These are phyloP conservation scores for Dispira simplex DNA, from an alignment of 192 early-diverging fungal genomes.

Conservation along the genomic window DNA sequence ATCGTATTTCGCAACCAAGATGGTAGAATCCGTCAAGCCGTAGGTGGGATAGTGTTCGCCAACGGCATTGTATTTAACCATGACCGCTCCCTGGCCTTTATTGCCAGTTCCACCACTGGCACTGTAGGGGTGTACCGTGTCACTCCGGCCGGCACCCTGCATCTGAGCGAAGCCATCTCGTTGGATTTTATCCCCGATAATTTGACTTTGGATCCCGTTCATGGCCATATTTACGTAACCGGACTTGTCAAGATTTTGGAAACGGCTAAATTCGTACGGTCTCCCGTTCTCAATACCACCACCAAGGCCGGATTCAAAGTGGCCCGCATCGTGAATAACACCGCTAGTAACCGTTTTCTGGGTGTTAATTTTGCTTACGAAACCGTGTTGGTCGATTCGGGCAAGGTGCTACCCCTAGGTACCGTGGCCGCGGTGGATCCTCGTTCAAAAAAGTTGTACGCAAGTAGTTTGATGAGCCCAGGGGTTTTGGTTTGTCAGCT, in stretches of 20 bases:
- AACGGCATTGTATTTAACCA: slow-evolving; percentile 25
- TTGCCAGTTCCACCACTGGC: slow-evolving; percentile 23
- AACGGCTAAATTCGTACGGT: slow-evolving; percentile 16
- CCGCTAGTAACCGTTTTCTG: background rate
- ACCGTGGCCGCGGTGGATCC: too few species aligned
- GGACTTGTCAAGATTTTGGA: slow-evolving; percentile 17
- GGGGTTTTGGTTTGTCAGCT: too few species aligned
- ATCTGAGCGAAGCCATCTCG: slow-evolving; percentile 15
- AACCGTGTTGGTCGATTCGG: too few species aligned
- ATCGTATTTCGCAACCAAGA: slow-evolving; percentile 21
- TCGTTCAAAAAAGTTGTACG: too few species aligned
- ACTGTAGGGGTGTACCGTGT: slow-evolving; percentile 19
- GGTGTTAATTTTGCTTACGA: too few species aligned
- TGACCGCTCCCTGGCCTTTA: slow-evolving; percentile 17
- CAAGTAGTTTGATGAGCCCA: too few species aligned
- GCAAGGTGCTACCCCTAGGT: too few species aligned
- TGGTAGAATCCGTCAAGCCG: slow-evolving; percentile 18
- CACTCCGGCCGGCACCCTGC: slow-evolving; percentile 2
- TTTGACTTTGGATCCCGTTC: slow-evolving; percentile 20
- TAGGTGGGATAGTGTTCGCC: slow-evolving; percentile 16
- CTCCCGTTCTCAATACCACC: slow-evolving; percentile 21
- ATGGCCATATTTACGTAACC: slow-evolving; percentile 24
- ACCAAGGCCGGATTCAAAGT: slow-evolving; percentile 17
- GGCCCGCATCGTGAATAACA: slow-evolving; percentile 15
- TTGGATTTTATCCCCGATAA: slow-evolving; percentile 18